A percentile compares a stretch with the other conserved stretches of the same genome.
Evolutionary conservation across 2,329 filamentous ascomycete genomes (phyloP).

Genomic region (Penicillium verrucosum): DNA sequence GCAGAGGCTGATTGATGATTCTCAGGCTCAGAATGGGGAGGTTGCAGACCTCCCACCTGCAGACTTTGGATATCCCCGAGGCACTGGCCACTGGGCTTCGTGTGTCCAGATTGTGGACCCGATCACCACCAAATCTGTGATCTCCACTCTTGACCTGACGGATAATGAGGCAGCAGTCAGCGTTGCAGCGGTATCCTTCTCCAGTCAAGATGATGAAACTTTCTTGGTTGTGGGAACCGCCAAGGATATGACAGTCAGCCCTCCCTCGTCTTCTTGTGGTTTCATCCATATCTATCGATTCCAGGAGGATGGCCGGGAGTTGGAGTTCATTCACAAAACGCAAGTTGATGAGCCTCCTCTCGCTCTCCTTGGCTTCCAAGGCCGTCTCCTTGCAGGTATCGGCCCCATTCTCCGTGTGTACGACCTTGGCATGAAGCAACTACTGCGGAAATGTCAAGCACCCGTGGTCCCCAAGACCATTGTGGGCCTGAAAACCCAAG

Average conservation of each 20-base stretch:
- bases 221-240: conserved; percentile 94
- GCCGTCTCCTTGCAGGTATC: conserved; percentile 79
- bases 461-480: conserved; percentile 79
- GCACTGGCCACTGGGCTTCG: conserved; percentile 85
- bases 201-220: conserved; percentile 80
- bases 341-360: conserved; percentile 84
- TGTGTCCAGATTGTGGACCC: conserved; percentile 93
- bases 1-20: conserved; percentile 69
- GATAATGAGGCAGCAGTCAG: conserved; percentile 92
- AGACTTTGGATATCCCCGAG: conserved; percentile 86
- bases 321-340: conserved; percentile 96
- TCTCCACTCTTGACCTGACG: conserved; percentile 76
- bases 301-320: conserved; percentile 75
- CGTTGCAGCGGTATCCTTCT: conserved; percentile 77
- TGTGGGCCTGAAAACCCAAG: conserved; percentile 82
- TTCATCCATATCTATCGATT: conserved; percentile 93
- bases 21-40: conserved; percentile 68
- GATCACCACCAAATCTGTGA: conserved; percentile 65
- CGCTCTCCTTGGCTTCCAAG: conserved; percentile 90
- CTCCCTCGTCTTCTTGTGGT: conserved; percentile 70
- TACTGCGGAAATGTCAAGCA: conserved; percentile 87
- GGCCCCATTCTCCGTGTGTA: conserved; percentile 81
- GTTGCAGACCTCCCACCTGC: conserved; percentile 67
- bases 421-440: conserved; percentile 86
- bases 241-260: conserved; percentile 79